phyloP scores from a whole-genome alignment of 2,329 filamentous ascomycete species.

The Botrytis sinoallii region DNA sequence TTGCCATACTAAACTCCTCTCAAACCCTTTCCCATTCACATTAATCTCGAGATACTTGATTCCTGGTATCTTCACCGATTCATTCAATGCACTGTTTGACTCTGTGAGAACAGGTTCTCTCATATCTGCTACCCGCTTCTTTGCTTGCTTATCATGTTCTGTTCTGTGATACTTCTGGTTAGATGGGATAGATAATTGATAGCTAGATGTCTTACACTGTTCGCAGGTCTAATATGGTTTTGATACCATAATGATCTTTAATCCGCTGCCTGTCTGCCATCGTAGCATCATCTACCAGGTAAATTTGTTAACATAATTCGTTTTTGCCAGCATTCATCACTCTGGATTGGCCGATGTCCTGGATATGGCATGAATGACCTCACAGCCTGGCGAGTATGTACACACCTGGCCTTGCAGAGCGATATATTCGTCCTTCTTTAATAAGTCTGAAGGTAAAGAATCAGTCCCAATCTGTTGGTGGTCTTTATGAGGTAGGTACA shows the following conservation, averaged over 20 bases:
- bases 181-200: not conserved
- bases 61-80: constrained; percentile 60
- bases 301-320: not conserved
- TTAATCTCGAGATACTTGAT: constrained; percentile 65
- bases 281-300: constrained; percentile 66
- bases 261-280: constrained; percentile 59
- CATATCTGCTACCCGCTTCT: constrained; percentile 54
- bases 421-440: constrained; percentile 62
- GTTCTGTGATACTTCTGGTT: constrained; percentile 49
- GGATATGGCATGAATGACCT: not conserved
- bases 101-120: constrained; percentile 45
- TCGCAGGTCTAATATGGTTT: constrained; percentile 74
- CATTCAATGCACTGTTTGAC: constrained; percentile 50
- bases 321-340: not conserved
- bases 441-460: constrained; percentile 40
- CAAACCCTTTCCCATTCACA: constrained; percentile 69
- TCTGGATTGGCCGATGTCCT: not conserved
- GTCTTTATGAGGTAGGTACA: constrained; percentile 24
- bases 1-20: constrained; percentile 63
- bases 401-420: constrained; percentile 61
- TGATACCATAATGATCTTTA: constrained; percentile 58
- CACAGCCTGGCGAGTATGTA: not conserved
- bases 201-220: constrained; percentile 55
- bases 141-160: constrained; percentile 66
- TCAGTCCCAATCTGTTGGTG: constrained; percentile 17